Conservation (phyloP, 768 basidiomycete species). For the Amylocystis lapponica region DNA sequence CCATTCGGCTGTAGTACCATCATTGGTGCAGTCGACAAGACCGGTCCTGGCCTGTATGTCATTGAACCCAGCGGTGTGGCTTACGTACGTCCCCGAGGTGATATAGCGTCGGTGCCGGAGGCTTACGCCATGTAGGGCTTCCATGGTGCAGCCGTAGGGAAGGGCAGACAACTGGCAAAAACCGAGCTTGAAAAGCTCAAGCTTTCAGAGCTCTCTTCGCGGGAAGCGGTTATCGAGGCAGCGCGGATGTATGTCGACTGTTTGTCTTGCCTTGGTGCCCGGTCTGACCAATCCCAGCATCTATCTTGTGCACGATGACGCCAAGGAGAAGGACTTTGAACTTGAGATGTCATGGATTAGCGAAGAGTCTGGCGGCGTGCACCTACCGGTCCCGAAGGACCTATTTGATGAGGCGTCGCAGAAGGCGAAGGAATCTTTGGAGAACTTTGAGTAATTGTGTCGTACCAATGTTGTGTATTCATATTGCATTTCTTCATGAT, state of each 20-base stretch:
- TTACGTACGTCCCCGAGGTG: slow-evolving; percentile 48
- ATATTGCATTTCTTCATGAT: slow-evolving; percentile 19
- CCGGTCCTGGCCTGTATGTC: slow-evolving; percentile 80
- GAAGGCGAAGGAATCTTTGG: slow-evolving; percentile 82
- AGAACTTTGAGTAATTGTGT: slow-evolving; percentile 47
- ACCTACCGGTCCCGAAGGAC: slow-evolving; percentile 81
- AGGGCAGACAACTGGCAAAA: slow-evolving; percentile 96
- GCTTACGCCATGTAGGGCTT: slow-evolving; percentile 59
- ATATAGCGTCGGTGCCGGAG: neutral
- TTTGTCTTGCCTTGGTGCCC: slow-evolving; percentile 4
- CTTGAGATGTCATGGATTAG: slow-evolving; percentile 97
- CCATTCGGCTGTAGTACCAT: slow-evolving; percentile 96
- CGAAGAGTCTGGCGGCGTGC: slow-evolving; percentile 71
- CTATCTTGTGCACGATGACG: slow-evolving; percentile 95
- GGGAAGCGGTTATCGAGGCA: slow-evolving; percentile 88
- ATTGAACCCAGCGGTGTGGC: slow-evolving; percentile 94
- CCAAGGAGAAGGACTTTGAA: slow-evolving; percentile 97
- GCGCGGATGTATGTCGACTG: slow-evolving; percentile 78
- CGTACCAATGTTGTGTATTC: slow-evolving; percentile 20
- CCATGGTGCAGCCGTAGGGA: slow-evolving; percentile 93
- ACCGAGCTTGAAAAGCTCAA: slow-evolving; percentile 97
- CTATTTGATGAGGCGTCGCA: slow-evolving; percentile 80
- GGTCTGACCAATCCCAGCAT: slow-evolving; percentile 51
- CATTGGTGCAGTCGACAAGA: slow-evolving; percentile 83
- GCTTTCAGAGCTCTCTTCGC: slow-evolving; percentile 67